A percentile compares a stretch with the other conserved stretches of the same genome.
Evolutionary conservation across 2,329 filamentous ascomycete species (phyloP).

Genomic region (Dactylella cylindrospora): DNA sequence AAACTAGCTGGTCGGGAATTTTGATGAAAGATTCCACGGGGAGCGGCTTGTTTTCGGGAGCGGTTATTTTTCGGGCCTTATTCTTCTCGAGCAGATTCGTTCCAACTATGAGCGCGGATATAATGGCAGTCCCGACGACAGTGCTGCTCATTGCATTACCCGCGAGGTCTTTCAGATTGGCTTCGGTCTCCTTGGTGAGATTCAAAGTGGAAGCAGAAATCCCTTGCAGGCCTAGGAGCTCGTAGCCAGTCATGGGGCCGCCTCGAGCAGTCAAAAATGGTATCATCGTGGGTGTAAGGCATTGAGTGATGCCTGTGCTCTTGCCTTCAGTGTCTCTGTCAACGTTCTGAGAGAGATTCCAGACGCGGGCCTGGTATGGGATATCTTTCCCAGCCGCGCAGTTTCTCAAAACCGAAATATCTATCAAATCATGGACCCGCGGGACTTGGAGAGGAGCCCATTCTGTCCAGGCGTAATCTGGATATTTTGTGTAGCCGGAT

Average conservation of each 20-base stretch:
- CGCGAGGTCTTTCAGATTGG: conserved; percentile 67
- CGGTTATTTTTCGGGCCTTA: neutral
- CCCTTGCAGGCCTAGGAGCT: conserved; percentile 68
- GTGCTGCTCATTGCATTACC: conserved; percentile 80
- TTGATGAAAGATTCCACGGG: too few relatives aligned
- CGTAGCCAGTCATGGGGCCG: conserved; percentile 63
- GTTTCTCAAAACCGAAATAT: conserved; percentile 59
- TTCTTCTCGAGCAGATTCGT: conserved; percentile 32
- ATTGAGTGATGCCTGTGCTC: conserved; percentile 63
- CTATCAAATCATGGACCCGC: conserved; percentile 67
- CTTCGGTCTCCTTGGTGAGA: conserved; percentile 64
- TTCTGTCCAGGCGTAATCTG: conserved; percentile 59
- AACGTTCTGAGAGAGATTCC: conserved; percentile 73
- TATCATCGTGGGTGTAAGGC: conserved; percentile 67
- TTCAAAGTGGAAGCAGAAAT: conserved; percentile 65
- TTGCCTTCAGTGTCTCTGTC: conserved; percentile 60
- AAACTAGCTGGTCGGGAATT: conserved; percentile 23
- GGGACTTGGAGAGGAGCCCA: conserved; percentile 57
- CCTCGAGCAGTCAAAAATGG: conserved; percentile 64
- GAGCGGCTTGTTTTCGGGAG: neutral
- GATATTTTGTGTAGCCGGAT: conserved; percentile 58
- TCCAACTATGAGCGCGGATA: conserved; percentile 60
- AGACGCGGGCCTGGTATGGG: conserved; percentile 54
- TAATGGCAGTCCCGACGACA: conserved; percentile 65
- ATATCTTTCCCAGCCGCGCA: conserved; percentile 18